These are phyloP conservation scores for Quercus lobata DNA, from an alignment of 331 rosid genomes.

Conservation along the genomic window DNA sequence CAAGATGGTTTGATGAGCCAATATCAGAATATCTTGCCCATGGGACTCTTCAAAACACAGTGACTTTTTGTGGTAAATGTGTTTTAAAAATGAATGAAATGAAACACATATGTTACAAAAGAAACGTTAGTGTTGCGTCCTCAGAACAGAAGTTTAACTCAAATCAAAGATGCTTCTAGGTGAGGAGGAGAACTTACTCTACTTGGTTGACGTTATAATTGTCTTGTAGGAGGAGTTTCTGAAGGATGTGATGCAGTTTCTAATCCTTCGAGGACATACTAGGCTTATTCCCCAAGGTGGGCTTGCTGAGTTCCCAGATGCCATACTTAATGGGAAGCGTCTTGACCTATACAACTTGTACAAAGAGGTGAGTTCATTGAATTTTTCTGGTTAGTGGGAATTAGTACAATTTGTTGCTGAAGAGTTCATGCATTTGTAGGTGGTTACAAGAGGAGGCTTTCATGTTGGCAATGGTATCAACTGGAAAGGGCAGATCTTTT, in stretches of 20 bases:
- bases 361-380: constrained; percentile 62
- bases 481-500: constrained; percentile 99
- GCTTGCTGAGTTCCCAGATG: constrained; percentile 89
- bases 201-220: too few species aligned
- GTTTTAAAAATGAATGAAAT: neutral
- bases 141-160: too few species aligned
- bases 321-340: constrained; percentile 97
- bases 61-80: neutral
- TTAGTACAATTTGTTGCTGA: constrained; percentile 14
- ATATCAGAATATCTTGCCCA: neutral
- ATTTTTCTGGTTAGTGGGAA: neutral
- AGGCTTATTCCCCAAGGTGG: constrained; percentile 97
- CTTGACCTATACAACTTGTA: constrained; percentile 97
- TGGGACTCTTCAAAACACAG: neutral
- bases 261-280: constrained; percentile 83
- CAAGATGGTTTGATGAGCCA: neutral
- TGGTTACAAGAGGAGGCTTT: constrained; percentile 98
- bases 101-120: neutral
- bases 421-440: constrained; percentile 41
- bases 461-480: constrained; percentile 99
- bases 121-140: too few species aligned
- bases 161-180: too few species aligned
- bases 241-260: constrained; percentile 95
- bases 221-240: constrained; percentile 79
- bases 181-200: too few species aligned